Evolutionary conservation across 129 eudicot genomes (phyloP).

Genomic region (sunflower (Helianthus annuus)): HanXRQr2.0-SUNRISE NC_035440.2:149007691-149008190

Average conservation of each 20-base stretch:
- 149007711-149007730: not conserved
- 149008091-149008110: constrained; percentile 65
- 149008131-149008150: constrained; percentile 11
- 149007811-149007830: constrained; percentile 72
- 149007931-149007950: constrained; percentile 57
- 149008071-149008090: constrained; percentile 84
- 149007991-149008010: constrained; percentile 78
- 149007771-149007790: constrained; percentile 53
- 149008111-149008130: constrained; percentile 5
- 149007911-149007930: constrained; percentile 67
- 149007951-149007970: constrained; percentile 21
- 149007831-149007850: constrained; percentile 93
- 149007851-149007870: constrained; percentile 60
- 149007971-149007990: constrained; percentile 43
- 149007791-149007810: constrained; percentile 89
- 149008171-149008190: constrained; percentile 32
- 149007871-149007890: constrained; percentile 44
- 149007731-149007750: not conserved
- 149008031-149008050: constrained; percentile 80
- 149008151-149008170: constrained; percentile 4
- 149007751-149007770: not conserved
- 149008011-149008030: constrained; percentile 66
- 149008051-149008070: constrained; percentile 95
- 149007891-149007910: constrained; percentile 57
- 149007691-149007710: constrained; percentile 74